Evolutionary conservation across 2,329 filamentous ascomycete species (phyloP).

Genomic region (Talaromyces sp.): DNA sequence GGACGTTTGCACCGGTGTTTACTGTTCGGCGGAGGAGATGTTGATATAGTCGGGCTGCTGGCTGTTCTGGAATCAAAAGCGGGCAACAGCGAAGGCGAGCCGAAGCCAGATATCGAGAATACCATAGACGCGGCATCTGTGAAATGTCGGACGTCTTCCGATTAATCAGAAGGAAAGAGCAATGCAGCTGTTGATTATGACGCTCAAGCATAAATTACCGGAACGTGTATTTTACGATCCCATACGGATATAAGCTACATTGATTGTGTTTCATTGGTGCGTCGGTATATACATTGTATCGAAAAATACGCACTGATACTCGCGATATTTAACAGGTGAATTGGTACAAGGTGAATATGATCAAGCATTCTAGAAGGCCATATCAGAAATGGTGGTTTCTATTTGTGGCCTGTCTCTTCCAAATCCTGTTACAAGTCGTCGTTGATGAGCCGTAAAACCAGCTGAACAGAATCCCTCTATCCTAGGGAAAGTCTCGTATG

Average conservation of each 20-base stretch:
- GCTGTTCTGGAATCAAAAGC: conserved; percentile 23
- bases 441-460: not conserved
- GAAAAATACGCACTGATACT: not conserved
- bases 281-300: not conserved
- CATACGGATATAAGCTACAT: not conserved
- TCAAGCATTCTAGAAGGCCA: not conserved
- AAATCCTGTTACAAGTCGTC: not conserved
- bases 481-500: not conserved
- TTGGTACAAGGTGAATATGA: not conserved
- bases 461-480: not conserved
- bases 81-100: conserved; percentile 29
- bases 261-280: not conserved
- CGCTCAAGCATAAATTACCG: conserved; percentile 8
- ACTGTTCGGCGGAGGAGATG: conserved; percentile 25
- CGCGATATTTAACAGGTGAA: not conserved
- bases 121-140: conserved; percentile 40
- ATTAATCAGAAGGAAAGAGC: not conserved
- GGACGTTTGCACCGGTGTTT: conserved; percentile 22
- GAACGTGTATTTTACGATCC: not conserved
- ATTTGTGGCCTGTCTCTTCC: not conserved
- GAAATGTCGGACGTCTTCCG: not conserved
- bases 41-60: conserved; percentile 1
- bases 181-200: not conserved
- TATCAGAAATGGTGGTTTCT: not conserved
- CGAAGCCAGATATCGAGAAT: conserved; percentile 30